phyloP scores from a whole-genome alignment of 352 stramenopile genomes.

The Phytophthora macrochlamydospora region DNA sequence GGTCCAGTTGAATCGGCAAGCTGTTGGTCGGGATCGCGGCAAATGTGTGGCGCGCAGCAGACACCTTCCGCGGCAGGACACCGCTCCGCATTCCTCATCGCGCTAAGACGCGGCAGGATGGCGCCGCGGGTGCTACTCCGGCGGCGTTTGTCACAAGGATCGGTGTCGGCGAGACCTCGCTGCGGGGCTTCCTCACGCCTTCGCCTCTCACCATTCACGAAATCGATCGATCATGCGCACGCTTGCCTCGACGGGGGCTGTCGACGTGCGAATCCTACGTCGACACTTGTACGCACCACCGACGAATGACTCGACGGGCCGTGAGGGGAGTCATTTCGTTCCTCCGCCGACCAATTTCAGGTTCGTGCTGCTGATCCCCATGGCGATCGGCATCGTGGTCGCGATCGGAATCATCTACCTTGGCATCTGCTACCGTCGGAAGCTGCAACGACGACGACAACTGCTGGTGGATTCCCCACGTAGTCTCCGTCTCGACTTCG shows the following conservation, averaged over 20 bases:
- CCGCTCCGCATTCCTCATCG: not conserved
- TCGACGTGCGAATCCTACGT: too few species aligned
- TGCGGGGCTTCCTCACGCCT: not conserved
- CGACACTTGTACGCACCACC: not conserved
- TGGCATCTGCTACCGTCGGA: conserved; percentile 17
- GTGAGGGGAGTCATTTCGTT: conserved; percentile 38
- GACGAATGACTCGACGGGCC: conserved; percentile 17
- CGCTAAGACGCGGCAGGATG: not conserved
- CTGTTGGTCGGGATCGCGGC: too few species aligned
- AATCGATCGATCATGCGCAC: conserved; percentile 2
- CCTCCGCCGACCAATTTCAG: conserved; percentile 9
- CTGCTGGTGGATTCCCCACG: conserved; percentile 8
- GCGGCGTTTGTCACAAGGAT: not conserved
- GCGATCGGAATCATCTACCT: conserved; percentile 7
- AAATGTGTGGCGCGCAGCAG: not conserved
- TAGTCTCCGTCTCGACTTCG: conserved; percentile 2
- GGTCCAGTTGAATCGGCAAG: too few species aligned
- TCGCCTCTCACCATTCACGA: not conserved
- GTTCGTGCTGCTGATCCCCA: conserved; percentile 8
- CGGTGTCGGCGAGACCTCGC: not conserved
- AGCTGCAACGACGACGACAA: not conserved
- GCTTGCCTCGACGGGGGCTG: not conserved
- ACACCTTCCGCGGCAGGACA: not conserved
- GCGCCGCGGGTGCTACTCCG: not conserved
- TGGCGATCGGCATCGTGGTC: conserved; percentile 8